phyloP scores from a whole-genome alignment of 768 basidiomycete genomes.

The Auriscalpium microsporum region DNA sequence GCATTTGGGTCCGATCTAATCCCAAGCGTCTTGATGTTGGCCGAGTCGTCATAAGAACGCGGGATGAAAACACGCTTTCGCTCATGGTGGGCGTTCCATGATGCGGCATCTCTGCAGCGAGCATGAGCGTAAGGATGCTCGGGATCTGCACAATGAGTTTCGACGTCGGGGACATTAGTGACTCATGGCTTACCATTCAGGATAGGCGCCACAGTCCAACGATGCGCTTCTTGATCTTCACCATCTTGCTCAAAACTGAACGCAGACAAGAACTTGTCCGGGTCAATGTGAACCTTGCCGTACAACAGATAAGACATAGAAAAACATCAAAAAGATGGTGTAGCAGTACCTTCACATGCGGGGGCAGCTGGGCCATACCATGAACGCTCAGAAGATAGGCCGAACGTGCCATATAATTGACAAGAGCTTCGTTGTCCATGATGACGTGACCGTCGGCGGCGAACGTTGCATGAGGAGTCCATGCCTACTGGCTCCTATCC shows the following conservation, averaged over 20 bases:
- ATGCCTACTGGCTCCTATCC: not conserved
- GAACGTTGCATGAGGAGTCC: not conserved
- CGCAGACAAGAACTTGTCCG: not conserved
- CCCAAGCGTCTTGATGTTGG: no score
- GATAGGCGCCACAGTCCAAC: not conserved
- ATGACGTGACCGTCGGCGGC: not conserved
- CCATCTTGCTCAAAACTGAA: not conserved
- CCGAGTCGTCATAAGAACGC: no score
- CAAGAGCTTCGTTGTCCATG: not conserved
- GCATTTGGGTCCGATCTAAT: no score
- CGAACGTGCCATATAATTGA: not conserved
- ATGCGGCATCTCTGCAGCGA: no score
- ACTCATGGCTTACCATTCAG: not conserved
- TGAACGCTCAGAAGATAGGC: not conserved
- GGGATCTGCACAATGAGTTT: no score
- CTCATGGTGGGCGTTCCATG: no score
- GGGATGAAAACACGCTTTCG: no score
- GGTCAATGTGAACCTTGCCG: not conserved
- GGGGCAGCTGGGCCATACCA: not conserved
- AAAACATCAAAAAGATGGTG: not conserved
- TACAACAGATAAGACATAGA: not conserved
- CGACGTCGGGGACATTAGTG: no score
- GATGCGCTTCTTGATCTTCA: not conserved
- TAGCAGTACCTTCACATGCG: not conserved
- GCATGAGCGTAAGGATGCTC: no score